These are phyloP conservation scores for Angomonas desouzai DNA, from an alignment of 208 protist species.

Conservation along the genomic window DNA sequence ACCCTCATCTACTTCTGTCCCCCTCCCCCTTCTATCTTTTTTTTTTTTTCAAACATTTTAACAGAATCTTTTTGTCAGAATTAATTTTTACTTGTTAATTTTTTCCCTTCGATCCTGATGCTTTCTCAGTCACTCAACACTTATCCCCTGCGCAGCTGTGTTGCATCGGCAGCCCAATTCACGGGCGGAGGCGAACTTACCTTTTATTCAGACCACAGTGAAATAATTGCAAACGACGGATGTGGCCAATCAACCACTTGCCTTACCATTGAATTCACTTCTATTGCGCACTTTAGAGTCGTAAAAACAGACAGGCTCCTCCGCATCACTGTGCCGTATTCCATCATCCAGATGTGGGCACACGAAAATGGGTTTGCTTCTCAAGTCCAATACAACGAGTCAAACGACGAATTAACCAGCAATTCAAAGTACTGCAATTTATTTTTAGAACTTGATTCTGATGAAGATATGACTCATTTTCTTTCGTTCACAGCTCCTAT, in stretches of 20 bases:
- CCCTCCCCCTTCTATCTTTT: not conserved
- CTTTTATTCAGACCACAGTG: slow-evolving; percentile 59
- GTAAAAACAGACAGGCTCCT: slow-evolving; percentile 57
- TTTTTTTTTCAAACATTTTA: slow-evolving; percentile 14
- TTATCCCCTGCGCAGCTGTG: slow-evolving; percentile 56
- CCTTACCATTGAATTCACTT: slow-evolving; percentile 53
- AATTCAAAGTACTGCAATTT: slow-evolving; percentile 26
- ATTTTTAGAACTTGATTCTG: slow-evolving; percentile 37
- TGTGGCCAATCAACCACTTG: slow-evolving; percentile 48
- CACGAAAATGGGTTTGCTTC: slow-evolving; percentile 52
- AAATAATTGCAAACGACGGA: slow-evolving; percentile 50
- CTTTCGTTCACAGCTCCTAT: slow-evolving; percentile 48
- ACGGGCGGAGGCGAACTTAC: slow-evolving; percentile 42
- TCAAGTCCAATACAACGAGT: slow-evolving; percentile 32
- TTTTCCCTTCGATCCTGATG: slow-evolving; percentile 4
- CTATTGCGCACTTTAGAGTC: slow-evolving; percentile 70
- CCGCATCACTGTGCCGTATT: slow-evolving; percentile 58
- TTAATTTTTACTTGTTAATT: not conserved
- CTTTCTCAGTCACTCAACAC: slow-evolving; percentile 58
- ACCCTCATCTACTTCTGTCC: not conserved
- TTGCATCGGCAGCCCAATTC: slow-evolving; percentile 62
- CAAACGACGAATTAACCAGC: not conserved
- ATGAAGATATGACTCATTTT: slow-evolving; percentile 52
- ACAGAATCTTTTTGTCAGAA: not conserved
- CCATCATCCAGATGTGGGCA: slow-evolving; percentile 47